These are phyloP conservation scores for Krasilnikovozyma curviuscula DNA, from an alignment of 768 basidiomycete genomes.

Conservation along the genomic window DNA sequence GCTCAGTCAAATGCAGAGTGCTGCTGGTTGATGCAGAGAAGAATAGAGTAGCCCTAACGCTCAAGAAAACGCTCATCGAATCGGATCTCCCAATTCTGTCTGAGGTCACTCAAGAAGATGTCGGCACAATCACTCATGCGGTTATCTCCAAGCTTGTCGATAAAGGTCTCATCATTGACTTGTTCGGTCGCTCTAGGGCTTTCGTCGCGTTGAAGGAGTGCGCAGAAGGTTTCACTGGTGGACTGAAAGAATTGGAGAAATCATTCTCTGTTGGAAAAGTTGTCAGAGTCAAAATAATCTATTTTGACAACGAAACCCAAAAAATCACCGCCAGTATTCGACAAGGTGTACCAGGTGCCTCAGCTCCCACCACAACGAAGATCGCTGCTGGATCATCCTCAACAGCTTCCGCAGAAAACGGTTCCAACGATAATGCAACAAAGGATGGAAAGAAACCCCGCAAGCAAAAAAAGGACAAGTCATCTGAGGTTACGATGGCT, in stretches of 20 bases:
- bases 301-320: slow-evolving; percentile 37
- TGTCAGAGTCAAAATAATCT: slow-evolving; percentile 60
- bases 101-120: slow-evolving; percentile 40
- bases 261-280: slow-evolving; percentile 63
- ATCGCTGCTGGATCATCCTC: background rate
- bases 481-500: too few species aligned
- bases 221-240: too few species aligned
- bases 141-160: slow-evolving; percentile 67
- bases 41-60: slow-evolving; percentile 64
- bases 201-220: slow-evolving; percentile 61
- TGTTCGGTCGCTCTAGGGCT: slow-evolving; percentile 74
- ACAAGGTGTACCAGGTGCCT: slow-evolving; percentile 42
- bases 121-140: slow-evolving; percentile 53
- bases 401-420: background rate
- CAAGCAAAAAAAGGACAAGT: too few species aligned
- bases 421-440: too few species aligned
- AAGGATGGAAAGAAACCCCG: too few species aligned
- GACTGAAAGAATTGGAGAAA: slow-evolving; percentile 29
- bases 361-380: background rate
- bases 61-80: slow-evolving; percentile 75
- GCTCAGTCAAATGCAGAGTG: slow-evolving; percentile 67
- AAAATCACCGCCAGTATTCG: slow-evolving; percentile 71
- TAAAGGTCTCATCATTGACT: slow-evolving; percentile 64
- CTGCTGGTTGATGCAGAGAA: slow-evolving; percentile 62
- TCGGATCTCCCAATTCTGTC: slow-evolving; percentile 54